Evolutionary conservation across 805 yeast genomes (phyloP), one percentile per base, ranked within the genome.

Genomic region (Pichia scutulata): DNA sequence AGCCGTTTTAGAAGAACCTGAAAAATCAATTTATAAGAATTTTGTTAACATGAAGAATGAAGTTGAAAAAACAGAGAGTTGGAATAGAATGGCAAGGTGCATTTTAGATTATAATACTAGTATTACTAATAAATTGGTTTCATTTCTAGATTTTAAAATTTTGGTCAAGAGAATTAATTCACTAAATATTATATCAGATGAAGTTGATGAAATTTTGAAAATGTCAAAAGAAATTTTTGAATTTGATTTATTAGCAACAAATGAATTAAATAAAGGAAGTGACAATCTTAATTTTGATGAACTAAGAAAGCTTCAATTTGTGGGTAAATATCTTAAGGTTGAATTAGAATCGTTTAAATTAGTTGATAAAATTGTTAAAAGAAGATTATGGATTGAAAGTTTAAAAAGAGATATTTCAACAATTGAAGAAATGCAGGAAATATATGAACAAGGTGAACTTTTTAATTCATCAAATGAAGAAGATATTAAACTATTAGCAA

Each of bases 281-380:
- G 70, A 68, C 21, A 40, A 59, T 0, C 21, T 49, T 8, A 56
- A 69, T 1, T 47, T 70, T 8, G 70, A 69, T 16, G 85, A 82
- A 24, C 71, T 80, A 46, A 66, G 71, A 37, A 80, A 77, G 40
- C 62, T 84, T 61, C 74, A 82, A 23, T 75, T 72, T 42, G 62
- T 79, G 37, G 92, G 90, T 1, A 70, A 72, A 50, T 72, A 81
- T 2, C 77, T 83, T 59, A 86, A 86, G 4, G 63, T 86, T 39
- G 72, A 70, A 7, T 61, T 85, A 16, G 76, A 79, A 2, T 74
- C 82, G 6, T 60, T 70, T 13, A 71, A 71, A 23, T 50, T 68
- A 19, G 62, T 77, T 44, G 72, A 70, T 44, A 63, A 67, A 30
- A 59, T 75, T 4, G 63, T 71, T 12, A 56, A 65, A 28, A 67